phyloP scores from a whole-genome alignment of 1,139 yeast species.

The Candida tetrigidarum region DNA sequence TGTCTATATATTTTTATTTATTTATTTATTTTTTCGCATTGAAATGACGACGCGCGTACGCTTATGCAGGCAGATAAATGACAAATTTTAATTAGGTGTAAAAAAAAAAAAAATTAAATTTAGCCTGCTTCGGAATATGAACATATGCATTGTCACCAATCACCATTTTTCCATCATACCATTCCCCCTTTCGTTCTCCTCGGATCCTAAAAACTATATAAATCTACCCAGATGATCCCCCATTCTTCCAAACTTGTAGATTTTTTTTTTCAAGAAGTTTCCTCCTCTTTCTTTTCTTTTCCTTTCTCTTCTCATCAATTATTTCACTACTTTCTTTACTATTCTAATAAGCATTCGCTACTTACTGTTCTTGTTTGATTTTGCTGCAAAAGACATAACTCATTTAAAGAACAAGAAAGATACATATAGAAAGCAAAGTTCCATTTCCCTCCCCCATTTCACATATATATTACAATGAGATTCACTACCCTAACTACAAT shows the following conservation, averaged over 20 bases:
- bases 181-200: conserved; percentile 2
- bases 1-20: too few species aligned
- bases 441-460: not conserved
- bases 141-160: too few species aligned
- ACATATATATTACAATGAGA: conserved; percentile 11
- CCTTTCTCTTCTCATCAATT: too few species aligned
- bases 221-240: not conserved
- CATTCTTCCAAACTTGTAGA: not conserved
- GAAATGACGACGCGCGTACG: not conserved
- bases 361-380: too few species aligned
- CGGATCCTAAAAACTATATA: not conserved
- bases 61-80: not conserved
- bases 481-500: conserved; percentile 14
- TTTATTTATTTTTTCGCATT: not conserved
- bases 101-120: too few species aligned
- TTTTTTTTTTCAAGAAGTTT: too few species aligned
- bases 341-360: not conserved
- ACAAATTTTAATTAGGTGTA: too few species aligned
- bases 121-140: too few species aligned
- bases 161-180: not conserved
- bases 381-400: too few species aligned
- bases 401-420: too few species aligned
- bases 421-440: too few species aligned
- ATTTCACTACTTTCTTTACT: not conserved
- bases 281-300: not conserved